Evolutionary conservation across 2,329 filamentous ascomycete species (phyloP).

Genomic region (Coniochaeta ligniaria): DNA sequence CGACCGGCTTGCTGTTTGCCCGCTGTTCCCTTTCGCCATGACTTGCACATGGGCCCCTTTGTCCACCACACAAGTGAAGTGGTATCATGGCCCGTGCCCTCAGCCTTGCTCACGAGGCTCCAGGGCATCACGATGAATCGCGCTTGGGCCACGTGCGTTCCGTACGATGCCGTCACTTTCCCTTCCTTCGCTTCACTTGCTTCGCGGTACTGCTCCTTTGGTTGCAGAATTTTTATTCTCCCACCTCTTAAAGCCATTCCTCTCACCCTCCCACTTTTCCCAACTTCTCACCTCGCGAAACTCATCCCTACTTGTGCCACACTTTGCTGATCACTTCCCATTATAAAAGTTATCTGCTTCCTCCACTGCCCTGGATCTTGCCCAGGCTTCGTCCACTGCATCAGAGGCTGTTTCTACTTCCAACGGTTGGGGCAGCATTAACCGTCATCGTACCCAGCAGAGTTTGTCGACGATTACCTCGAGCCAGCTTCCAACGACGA

Average conservation of each 20-base stretch:
- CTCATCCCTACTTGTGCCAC: not conserved
- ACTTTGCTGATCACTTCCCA: slow-evolving; percentile 8
- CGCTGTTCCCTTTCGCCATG: not conserved
- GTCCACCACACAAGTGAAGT: not conserved
- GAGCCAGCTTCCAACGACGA: slow-evolving; percentile 27
- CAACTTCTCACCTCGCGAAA: not conserved
- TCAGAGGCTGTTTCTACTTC: slow-evolving; percentile 30
- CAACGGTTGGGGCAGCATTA: slow-evolving; percentile 55
- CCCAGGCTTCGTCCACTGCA: slow-evolving; percentile 59
- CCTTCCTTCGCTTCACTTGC: not conserved
- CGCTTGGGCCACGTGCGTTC: not conserved
- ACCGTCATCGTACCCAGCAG: slow-evolving; percentile 62
- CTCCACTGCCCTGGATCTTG: slow-evolving; percentile 74
- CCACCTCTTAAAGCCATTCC: not conserved
- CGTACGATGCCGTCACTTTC: not conserved
- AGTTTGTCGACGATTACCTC: slow-evolving; percentile 42
- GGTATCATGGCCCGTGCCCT: not conserved
- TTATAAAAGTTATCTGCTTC: slow-evolving; percentile 64
- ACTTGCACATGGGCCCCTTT: not conserved
- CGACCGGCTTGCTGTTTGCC: not conserved
- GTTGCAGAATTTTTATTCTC: not conserved
- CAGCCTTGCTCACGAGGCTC: not conserved
- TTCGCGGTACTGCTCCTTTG: not conserved
- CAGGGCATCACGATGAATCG: not conserved
- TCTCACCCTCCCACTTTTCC: not conserved